A percentile compares a stretch with the other conserved stretches of the same genome.
These are phyloP conservation scores for Globisporangium sylvaticum DNA, from an alignment of 352 stramenopile species.

Conservation along the genomic window DNA sequence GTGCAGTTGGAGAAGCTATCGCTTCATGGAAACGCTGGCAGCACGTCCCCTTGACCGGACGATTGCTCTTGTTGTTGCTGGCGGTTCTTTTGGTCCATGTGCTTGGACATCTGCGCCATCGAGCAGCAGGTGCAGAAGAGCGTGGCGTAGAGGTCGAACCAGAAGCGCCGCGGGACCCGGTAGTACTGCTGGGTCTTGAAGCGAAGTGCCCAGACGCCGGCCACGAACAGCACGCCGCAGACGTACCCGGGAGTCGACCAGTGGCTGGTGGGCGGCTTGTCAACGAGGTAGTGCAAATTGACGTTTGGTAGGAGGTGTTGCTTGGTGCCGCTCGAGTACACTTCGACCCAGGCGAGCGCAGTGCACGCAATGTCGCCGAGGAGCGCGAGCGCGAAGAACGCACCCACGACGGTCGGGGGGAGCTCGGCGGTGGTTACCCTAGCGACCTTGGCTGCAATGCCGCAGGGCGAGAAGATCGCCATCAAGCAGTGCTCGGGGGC, in stretches of 20 bases:
- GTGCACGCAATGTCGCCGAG: not conserved
- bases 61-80: not conserved
- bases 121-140: slow-evolving; percentile 8
- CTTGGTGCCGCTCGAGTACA: not conserved
- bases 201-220: not conserved
- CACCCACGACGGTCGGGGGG: not conserved
- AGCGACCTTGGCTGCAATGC: not conserved
- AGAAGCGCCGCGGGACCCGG: not conserved
- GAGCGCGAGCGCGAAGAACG: slow-evolving; percentile 7
- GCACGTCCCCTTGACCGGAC: not conserved
- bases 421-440: not conserved
- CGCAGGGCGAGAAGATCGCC: slow-evolving; percentile 1
- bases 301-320: not conserved
- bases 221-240: not conserved
- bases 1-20: no score
- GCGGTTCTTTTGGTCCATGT: not conserved
- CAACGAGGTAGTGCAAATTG: not conserved
- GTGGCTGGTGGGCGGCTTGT: not conserved
- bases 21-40: not conserved
- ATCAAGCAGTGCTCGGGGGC: not conserved
- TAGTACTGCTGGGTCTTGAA: not conserved
- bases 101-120: slow-evolving; percentile 10
- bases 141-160: slow-evolving; percentile 5
- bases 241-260: slow-evolving; percentile 3
- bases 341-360: slow-evolving; percentile 1